Evolutionary conservation across 495 filamentous ascomycete species (phyloP), one percentile per base, ranked within the genome.

Genomic region (Neurospora intermedia): DNA sequence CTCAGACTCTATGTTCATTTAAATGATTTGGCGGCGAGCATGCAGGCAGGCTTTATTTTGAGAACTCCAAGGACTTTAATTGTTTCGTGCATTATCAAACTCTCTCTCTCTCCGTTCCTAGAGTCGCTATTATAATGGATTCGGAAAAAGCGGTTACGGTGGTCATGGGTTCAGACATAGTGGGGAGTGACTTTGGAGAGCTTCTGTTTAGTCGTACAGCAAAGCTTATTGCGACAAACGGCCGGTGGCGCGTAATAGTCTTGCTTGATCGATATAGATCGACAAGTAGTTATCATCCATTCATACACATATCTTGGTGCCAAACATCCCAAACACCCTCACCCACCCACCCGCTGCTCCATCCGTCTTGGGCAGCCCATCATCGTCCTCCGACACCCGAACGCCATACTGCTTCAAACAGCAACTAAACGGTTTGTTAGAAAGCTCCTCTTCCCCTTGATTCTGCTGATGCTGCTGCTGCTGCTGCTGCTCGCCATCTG

Each of bases 341-440:
- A 83, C 73, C 85, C 87, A 89, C 54, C 80, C 77, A 40, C 75
- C 74, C 13, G 80, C 69, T 0, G 46, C 20, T 83, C 80, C 6
- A 77, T 83, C 75, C 18, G 81, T 79, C 27, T 62, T 62, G 6
- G 54, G 54, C 6, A 62, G 27, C 0, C 8, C 54, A 16, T 75
- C 73, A 41, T 81, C 74, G 0, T 76, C 69, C 72, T 82, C 79
- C 0, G 48, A 59, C 15, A 43, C n/a, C 20, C 80, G 78, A 35
- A 87, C 78, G 8, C 89, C 90, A 76, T 90, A 91, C 80, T 92
- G 88, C 75, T 82, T 81, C 69, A 92, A 84, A 73, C 87, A 90
- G 77, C 89, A 91, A 1, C 83, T 78, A 73, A 92, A 92, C 6
- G 87, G 84, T 66, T 80, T 85, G 71, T 86, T 88, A 4, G 76